Base-by-base conservation (phyloP, 1,284 basidiomycete genomes). In the Cutaneotrichosporon cutaneum region DNA sequence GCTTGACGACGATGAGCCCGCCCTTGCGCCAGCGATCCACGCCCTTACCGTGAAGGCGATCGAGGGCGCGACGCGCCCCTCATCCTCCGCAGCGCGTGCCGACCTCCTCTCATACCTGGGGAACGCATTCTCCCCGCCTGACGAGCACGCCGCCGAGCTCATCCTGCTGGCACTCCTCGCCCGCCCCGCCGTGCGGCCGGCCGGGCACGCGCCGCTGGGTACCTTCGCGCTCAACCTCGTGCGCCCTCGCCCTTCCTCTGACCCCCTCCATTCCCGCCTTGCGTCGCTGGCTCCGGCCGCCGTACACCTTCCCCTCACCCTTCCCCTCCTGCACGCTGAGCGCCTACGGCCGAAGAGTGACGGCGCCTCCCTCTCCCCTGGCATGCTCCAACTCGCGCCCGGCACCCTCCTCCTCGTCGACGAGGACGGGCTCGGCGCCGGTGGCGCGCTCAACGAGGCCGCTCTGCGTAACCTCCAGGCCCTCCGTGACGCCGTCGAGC, bases 401-500 rank as follows among this genome's bases (percentile, higher is more conserved):
- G 68, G 68, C 35, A 70, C 70, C 0, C 54, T 63, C 2, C 65
- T 69, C n/a, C 44, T 68, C 6, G 60, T 68, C 47, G 50, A 66
- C 53, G 66, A 68, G 53, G 60, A 62, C 45, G 67, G 65, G 11
- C 75, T 80, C 63, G 75, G 75, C 2, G 62, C 72, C 36, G 75
- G 76, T n/a, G 78, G 78, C 10, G 56, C 70, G 30, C 64, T 80
- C 27, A 65, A 71, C 24, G 75, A 78, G 26, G 68, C 65, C 16
- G 78, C 75, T 0, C 55, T 79, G 21, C 64, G 66, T 26, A 80
- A 80, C 58, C 58, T 80, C 48, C 70, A 75, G 56, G 70, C 74
- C 1, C 60, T 80, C 51, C 58, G 63, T 26, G 71, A 76, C 30
- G 69, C 67, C 27, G 55, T 78, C 36, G 66, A 62, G 32, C 69